Base-by-base conservation (phyloP, 106 monocot species). In the Amphibolis antarctica region DNA sequence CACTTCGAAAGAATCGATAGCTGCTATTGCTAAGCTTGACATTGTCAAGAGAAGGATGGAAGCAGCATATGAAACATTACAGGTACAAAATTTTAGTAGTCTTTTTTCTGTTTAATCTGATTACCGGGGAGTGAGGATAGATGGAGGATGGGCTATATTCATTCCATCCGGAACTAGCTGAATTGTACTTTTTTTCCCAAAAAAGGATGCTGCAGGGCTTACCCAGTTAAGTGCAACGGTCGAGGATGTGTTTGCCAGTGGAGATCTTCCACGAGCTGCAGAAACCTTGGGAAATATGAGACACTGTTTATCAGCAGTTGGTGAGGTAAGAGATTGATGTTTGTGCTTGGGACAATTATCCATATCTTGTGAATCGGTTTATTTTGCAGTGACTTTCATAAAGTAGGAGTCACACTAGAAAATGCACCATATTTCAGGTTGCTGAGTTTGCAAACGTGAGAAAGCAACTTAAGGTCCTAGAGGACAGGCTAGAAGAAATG, bases 381-480 rank as follows among this genome's bases (percentile, higher is more conserved):
- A 36, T 49, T n/a, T 28, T 19, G 55, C 5, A 9, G 14, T 36
- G 7, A 36, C 28, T 31, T 29, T 55, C 17, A 46, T 21, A 44
- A 53, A 53, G 28, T 12, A 49, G 15, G 13, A 49, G 27, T 36
- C 4, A 36, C 4, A 36, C 2, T 36, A 36, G 36, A 45, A 25
- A 1, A 68, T 27, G n/a, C 28, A 11, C 29, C 28, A 15, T 23
- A 59, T 69, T 62, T 62, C 69, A 98, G 98, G 98, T 98, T 74
- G 98, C 98, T 23, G 98, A 98, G 74, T 98, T 98, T 77, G 98
- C 98, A 18, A 98, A 98, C 75, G 86, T 98, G 53, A 86, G 96
- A 70, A 91, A 87, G 81, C 90, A 90, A 53, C 79, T 98, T 53
- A 87, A 87, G 81, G 98, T 91, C 12, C 71, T 98, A 56, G 98